A percentile compares a stretch with the other conserved stretches of the same genome.
These are phyloP conservation scores for Triticum monococcum DNA, from an alignment of 176 grass and related monocot species.

Conservation along the genomic window DNA sequence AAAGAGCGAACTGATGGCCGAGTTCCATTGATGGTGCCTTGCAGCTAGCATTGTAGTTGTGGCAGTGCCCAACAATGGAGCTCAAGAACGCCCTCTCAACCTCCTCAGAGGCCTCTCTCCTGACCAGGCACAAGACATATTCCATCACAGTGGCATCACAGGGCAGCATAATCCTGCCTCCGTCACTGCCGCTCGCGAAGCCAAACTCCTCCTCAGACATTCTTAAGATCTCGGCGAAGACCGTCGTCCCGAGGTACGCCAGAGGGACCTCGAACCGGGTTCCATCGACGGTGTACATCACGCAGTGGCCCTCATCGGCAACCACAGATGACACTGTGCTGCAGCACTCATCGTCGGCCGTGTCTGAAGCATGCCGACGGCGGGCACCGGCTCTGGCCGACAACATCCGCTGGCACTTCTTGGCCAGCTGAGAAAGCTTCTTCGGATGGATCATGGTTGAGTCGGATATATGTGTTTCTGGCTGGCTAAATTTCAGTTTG, in stretches of 20 bases:
- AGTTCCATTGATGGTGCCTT: not conserved
- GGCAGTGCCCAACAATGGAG: not conserved
- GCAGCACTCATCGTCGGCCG: not conserved
- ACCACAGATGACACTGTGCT: not conserved
- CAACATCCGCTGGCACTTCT: slow-evolving; percentile 47
- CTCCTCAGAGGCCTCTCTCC: slow-evolving; percentile 41
- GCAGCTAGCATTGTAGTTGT: not conserved
- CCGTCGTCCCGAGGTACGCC: not conserved
- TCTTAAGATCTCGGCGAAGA: slow-evolving; percentile 35
- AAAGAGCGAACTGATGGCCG: not conserved
- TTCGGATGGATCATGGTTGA: slow-evolving; percentile 38
- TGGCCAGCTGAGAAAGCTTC: slow-evolving; percentile 44
- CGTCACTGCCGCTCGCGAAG: not conserved
- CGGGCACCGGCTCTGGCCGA: not conserved
- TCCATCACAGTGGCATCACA: slow-evolving; percentile 38
- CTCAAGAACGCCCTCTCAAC: slow-evolving; percentile 41
- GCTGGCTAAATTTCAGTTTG: not conserved
- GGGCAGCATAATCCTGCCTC: slow-evolving; percentile 45
- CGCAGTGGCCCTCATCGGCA: not conserved
- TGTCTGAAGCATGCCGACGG: not conserved
- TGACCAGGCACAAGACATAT: slow-evolving; percentile 35
- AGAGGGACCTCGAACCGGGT: slow-evolving; percentile 10
- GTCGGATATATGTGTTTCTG: not conserved
- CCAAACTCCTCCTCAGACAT: slow-evolving; percentile 47
- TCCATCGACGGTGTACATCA: not conserved